A percentile compares a stretch with the other conserved stretches of the same genome.
Conservation (phyloP, 1,284 basidiomycete species). For the Somion occarium region DNA sequence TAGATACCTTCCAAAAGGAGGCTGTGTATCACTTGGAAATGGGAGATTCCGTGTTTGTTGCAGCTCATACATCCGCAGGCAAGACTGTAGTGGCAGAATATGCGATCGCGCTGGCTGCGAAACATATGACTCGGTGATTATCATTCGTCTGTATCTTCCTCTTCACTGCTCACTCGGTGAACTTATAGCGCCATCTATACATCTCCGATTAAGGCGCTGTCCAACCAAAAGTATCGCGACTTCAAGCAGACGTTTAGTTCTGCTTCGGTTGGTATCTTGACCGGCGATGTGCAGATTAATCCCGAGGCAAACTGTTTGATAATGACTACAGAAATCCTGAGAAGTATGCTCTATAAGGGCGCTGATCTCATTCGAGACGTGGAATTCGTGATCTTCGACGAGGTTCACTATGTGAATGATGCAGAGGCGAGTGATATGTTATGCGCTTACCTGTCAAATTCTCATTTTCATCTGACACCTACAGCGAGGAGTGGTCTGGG, state of each 20-base stretch:
- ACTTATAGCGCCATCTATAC: conserved; percentile 89
- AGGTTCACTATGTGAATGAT: conserved; percentile 99
- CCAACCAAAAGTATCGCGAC: conserved; percentile 98
- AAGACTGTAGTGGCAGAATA: conserved; percentile 99
- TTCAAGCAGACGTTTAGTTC: conserved; percentile 97
- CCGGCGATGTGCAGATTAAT: conserved; percentile 99
- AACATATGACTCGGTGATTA: conserved; percentile 93
- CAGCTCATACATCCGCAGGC: conserved; percentile 98
- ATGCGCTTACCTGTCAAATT: neutral
- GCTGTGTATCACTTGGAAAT: conserved; percentile 97
- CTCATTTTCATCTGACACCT: conserved; percentile 4
- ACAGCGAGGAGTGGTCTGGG: conserved; percentile 99
- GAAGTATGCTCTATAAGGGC: conserved; percentile 98
- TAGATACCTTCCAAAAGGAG: conserved; percentile 95
- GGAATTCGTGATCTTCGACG: conserved; percentile 99
- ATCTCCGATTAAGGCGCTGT: conserved; percentile 97
- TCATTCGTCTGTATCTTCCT: conserved; percentile 6
- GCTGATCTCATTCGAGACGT: conserved; percentile 98
- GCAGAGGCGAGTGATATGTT: conserved; percentile 67
- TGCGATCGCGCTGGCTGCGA: conserved; percentile 92
- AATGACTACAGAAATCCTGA: conserved; percentile 98
- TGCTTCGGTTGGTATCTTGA: conserved; percentile 91
- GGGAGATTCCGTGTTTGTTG: conserved; percentile 98
- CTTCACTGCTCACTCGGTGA: conserved; percentile 1
- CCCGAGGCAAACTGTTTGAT: conserved; percentile 96